Base-by-base conservation (phyloP, 2,329 filamentous ascomycete species). In the Trichophyton rubrum region DNA sequence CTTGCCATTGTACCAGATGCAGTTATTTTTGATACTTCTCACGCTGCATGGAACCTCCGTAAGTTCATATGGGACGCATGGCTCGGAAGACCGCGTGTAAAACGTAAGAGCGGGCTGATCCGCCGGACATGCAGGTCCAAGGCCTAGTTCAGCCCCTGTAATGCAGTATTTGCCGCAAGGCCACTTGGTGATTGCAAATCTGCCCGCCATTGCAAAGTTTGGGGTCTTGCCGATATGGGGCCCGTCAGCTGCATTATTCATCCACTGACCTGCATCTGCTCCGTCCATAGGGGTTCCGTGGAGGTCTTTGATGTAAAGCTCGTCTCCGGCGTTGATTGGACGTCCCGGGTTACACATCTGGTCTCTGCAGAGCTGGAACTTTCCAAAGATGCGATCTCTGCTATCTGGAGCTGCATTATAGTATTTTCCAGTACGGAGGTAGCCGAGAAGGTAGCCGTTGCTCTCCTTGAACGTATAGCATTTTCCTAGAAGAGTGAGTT, bases 141-240 rank as follows among this genome's bases (percentile, higher is more conserved):
- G 40, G 7, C 57, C 57, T 3, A 47, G n/a, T 17, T 24, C 30
- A 7, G 43, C 38, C 15, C 57, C 57, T 24, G 40, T 49, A 15
- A 59, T 27, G 24, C 57, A 59, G 20, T 59, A 59, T 49, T 59
- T 59, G 9, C 40, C 57, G 40, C 57, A 59, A 24, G 57, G 57
- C 57, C 57, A 59, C 33, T 59, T 59, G 11, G 57, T 59, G 24
- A 59, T 33, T n/a, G 57, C 43, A 22, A 47, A 59, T 30, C 41
- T 45, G 17, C 57, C 57, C 5, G 57, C 57, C 33, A n/a, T 49
- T 4, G 35, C 24, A 22, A 59, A 59, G 3, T 45, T 13, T 6
- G 57, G 40, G 5, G 57, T 59, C n/a, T 59, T 59, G 40, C 40
- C 43, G 11, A 59, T 59, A 49, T 59, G 57, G 15, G 20, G 9